These are phyloP conservation scores for Colletotrichum sp. DNA, from an alignment of 2,329 filamentous ascomycete genomes.

Conservation along the genomic window DNA sequence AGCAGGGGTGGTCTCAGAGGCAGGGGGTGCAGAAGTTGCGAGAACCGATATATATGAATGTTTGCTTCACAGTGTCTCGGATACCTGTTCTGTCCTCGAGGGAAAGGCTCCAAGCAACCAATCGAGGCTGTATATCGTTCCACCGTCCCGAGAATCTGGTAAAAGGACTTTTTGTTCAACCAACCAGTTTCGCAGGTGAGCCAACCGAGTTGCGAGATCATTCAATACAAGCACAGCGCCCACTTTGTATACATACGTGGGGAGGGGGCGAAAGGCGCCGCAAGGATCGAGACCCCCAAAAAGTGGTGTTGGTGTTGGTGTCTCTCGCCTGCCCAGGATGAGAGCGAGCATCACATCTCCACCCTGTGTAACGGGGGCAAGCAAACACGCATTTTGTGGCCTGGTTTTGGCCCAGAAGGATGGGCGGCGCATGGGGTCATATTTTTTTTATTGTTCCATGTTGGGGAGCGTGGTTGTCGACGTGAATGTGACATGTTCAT, in stretches of 20 bases:
- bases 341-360: not conserved
- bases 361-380: not conserved
- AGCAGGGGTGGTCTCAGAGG: not conserved
- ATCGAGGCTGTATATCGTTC: constrained; percentile 3
- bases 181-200: not conserved
- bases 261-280: not conserved
- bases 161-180: not conserved
- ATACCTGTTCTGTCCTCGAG: not conserved
- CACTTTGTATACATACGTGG: not conserved
- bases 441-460: not conserved
- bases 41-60: constrained; percentile 8
- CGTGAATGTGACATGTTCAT: not conserved
- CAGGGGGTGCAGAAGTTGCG: not conserved
- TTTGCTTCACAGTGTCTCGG: constrained; percentile 14
- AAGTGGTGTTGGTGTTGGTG: not conserved
- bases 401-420: not conserved
- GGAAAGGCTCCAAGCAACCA: not conserved
- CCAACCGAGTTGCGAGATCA: not conserved
- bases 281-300: not conserved
- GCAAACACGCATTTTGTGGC: not conserved
- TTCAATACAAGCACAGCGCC: not conserved
- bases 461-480: not conserved
- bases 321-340: not conserved
- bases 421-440: not conserved
- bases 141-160: constrained; percentile 1